A percentile compares a stretch with the other conserved stretches of the same genome.
These are phyloP conservation scores for Solanum lycopersicoides DNA, from an alignment of 257 asterid species.

Conservation along the genomic window DNA sequence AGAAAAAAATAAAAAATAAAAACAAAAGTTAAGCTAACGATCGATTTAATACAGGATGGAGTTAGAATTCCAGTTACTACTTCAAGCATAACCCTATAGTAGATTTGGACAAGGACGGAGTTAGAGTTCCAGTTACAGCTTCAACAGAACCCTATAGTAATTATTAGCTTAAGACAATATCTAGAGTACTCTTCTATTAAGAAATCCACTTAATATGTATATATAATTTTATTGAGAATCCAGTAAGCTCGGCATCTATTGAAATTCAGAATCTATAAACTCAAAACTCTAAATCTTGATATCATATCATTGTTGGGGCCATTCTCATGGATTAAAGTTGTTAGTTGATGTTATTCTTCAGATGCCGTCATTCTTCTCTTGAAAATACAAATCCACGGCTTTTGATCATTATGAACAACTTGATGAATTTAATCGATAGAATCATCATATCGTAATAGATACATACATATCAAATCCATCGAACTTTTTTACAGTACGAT, in stretches of 20 bases:
- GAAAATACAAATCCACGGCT: background rate
- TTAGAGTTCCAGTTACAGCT: background rate
- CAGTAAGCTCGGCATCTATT: background rate
- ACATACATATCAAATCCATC: background rate
- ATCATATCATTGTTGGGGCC: background rate
- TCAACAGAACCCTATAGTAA: too few relatives aligned
- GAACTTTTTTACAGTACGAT: background rate
- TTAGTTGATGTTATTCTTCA: background rate
- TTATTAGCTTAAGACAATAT: background rate
- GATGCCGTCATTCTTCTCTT: background rate
- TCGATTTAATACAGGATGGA: background rate
- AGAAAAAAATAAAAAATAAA: too few relatives aligned
- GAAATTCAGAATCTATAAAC: background rate
- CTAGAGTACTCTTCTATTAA: background rate
- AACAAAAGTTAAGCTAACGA: background rate
- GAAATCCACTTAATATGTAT: background rate
- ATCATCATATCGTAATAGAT: background rate
- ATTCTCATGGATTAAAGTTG: background rate
- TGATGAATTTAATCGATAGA: fast-evolving
- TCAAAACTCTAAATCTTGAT: background rate
- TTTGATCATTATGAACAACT: background rate
- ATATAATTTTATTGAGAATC: background rate
- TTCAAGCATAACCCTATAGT: background rate
- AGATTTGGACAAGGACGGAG: background rate
- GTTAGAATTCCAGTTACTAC: background rate